These are phyloP conservation scores for Cercospora berteroae DNA, from an alignment of 2,329 filamentous ascomycete genomes.

Conservation along the genomic window DNA sequence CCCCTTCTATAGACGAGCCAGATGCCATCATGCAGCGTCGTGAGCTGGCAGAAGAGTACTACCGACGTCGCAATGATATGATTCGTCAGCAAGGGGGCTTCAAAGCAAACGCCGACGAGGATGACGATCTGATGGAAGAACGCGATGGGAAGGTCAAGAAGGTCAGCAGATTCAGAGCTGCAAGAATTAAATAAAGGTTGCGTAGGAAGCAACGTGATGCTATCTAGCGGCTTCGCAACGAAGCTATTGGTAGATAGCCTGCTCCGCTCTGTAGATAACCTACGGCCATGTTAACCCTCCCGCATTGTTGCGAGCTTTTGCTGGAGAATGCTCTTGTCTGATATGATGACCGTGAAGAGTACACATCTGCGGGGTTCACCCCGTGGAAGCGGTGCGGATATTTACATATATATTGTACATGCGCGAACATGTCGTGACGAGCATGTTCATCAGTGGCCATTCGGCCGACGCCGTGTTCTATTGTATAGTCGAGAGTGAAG, in stretches of 20 bases:
- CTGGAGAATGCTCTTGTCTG: not conserved
- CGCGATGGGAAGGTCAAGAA: slow-evolving; percentile 40
- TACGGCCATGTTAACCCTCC: not conserved
- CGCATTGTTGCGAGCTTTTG: not conserved
- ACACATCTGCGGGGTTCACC: not conserved
- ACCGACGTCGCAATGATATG: slow-evolving; percentile 76
- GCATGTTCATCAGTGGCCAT: not conserved
- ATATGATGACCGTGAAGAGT: not conserved
- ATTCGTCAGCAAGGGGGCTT: slow-evolving; percentile 84
- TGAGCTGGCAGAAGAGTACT: slow-evolving; percentile 79
- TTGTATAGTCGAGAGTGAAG: slow-evolving; percentile 16
- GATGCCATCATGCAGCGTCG: slow-evolving; percentile 69
- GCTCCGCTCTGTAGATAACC: not conserved
- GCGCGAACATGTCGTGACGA: slow-evolving; percentile 1
- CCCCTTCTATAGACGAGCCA: slow-evolving; percentile 42
- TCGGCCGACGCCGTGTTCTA: slow-evolving; percentile 1
- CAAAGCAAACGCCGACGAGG: slow-evolving; percentile 53
- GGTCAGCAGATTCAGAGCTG: slow-evolving; percentile 41
- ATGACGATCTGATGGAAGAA: slow-evolving; percentile 59
- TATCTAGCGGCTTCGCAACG: not conserved
- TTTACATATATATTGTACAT: slow-evolving; percentile 17
- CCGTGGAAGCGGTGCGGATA: slow-evolving; percentile 1
- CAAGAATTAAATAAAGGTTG: slow-evolving; percentile 30
- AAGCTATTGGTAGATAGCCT: not conserved
- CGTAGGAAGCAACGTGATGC: not conserved